These are phyloP conservation scores for Lactarius tabidus DNA, from an alignment of 768 basidiomycete genomes.

Conservation along the genomic window DNA sequence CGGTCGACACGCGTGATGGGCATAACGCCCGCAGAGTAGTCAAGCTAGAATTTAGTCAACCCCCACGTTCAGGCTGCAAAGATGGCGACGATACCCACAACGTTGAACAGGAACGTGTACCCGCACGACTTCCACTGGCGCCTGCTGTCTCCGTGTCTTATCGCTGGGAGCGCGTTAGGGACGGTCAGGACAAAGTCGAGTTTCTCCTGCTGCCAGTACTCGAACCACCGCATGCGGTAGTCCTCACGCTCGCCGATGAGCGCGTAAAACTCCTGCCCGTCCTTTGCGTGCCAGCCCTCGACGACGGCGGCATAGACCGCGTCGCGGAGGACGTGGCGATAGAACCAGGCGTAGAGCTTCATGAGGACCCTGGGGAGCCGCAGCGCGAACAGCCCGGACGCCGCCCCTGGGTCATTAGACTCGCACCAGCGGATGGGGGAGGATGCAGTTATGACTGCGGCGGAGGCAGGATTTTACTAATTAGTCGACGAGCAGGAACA, in stretches of 20 bases:
- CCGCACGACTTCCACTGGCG: conserved; percentile 48
- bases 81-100: conserved; percentile 39
- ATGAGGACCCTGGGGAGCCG: conserved; percentile 46
- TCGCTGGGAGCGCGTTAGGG: conserved; percentile 57
- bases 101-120: conserved; percentile 64
- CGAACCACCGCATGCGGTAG: conserved; percentile 42
- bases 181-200: conserved; percentile 63
- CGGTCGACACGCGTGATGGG: conserved; percentile 53
- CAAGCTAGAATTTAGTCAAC: conserved; percentile 34
- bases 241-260: conserved; percentile 44
- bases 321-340: conserved; percentile 50
- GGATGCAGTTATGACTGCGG: conserved; percentile 31
- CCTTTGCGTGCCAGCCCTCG: conserved; percentile 46
- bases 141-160: conserved; percentile 53
- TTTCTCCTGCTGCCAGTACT: conserved; percentile 40
- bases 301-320: conserved; percentile 51
- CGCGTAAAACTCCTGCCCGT: conserved; percentile 46
- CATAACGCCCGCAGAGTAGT: conserved; percentile 56
- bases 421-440: conserved; percentile 34
- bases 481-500: conserved; percentile 17
- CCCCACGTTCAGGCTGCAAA: background rate
- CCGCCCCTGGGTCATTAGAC: conserved; percentile 47
- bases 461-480: background rate
- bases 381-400: conserved; percentile 38
- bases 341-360: conserved; percentile 47